Evolutionary conservation across 108 stramenopile species (phyloP).

Genomic region (Licmophora abbreviata): DNA sequence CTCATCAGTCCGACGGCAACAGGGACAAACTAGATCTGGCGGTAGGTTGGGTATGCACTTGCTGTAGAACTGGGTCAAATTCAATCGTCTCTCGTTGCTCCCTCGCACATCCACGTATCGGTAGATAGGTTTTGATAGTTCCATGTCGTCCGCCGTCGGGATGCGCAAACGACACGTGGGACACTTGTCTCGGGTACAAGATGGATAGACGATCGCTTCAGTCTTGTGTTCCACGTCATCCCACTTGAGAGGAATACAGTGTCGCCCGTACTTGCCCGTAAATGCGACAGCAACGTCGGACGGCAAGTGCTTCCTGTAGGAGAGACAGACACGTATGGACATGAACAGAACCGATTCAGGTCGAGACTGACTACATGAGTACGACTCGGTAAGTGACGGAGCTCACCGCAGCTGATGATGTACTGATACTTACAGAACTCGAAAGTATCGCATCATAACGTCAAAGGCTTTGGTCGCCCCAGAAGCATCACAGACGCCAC

Average conservation of each 20-base stretch:
- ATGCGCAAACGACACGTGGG: slow-evolving; percentile 1
- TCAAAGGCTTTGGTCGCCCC: no score
- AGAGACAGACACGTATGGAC: no score
- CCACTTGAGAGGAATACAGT: not conserved
- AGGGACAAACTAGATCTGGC: not conserved
- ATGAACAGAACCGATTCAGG: no score
- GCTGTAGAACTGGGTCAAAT: slow-evolving; percentile 1
- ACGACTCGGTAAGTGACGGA: no score
- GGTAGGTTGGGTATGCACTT: slow-evolving; percentile 4
- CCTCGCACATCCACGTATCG: not conserved
- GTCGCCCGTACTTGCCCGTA: slow-evolving; percentile 1
- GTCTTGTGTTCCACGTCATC: not conserved
- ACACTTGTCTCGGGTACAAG: not conserved
- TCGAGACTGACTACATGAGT: no score
- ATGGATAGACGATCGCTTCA: not conserved
- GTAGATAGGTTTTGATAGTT: not conserved
- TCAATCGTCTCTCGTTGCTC: not conserved
- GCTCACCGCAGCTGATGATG: no score
- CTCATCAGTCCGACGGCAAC: not conserved
- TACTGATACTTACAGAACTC: no score
- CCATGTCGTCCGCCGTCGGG: not conserved
- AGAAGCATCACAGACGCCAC: no score
- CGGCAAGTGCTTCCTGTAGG: no score
- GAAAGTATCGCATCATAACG: no score
- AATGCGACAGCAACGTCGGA: not conserved